A percentile compares a stretch with the other conserved stretches of the same genome.
These are phyloP conservation scores for Mortierella sp. DNA, from an alignment of 371 early-diverging fungal species.

Conservation along the genomic window DNA sequence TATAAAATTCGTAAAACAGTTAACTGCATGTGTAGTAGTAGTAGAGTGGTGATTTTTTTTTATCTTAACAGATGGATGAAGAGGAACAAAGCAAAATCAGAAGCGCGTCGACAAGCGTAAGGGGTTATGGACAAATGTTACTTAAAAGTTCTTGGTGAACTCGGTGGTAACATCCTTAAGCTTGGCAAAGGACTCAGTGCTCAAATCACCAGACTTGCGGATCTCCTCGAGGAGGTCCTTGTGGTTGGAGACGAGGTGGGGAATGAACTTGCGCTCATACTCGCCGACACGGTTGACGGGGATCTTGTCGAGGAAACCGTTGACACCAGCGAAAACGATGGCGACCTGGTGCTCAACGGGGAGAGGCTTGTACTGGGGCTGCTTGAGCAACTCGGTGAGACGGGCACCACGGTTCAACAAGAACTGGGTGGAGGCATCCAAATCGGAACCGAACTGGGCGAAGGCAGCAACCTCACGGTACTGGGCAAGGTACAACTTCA, in stretches of 20 bases:
- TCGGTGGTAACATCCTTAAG: slow-evolving; percentile 83
- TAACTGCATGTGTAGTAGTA: slow-evolving; percentile 8
- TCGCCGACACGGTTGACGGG: slow-evolving; percentile 90
- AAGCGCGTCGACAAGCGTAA: background rate
- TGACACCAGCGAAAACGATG: slow-evolving; percentile 95
- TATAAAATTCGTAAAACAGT: slow-evolving; percentile 10
- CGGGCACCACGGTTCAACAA: slow-evolving; percentile 96
- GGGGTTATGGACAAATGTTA: slow-evolving; percentile 9
- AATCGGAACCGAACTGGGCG: slow-evolving; percentile 98
- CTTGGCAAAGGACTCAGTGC: slow-evolving; percentile 89
- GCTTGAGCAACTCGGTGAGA: slow-evolving; percentile 95
- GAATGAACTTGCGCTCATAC: slow-evolving; percentile 92
- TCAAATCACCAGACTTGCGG: slow-evolving; percentile 89
- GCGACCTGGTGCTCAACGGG: slow-evolving; percentile 95
- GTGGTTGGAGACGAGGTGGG: slow-evolving; percentile 90
- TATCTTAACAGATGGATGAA: background rate
- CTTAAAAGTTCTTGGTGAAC: slow-evolving; percentile 88
- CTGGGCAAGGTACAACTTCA: slow-evolving; percentile 98
- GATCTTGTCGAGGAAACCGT: slow-evolving; percentile 97
- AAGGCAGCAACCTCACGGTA: slow-evolving; percentile 99
- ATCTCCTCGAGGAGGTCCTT: slow-evolving; percentile 88
- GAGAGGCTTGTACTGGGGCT: slow-evolving; percentile 93
- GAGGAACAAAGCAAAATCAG: slow-evolving; percentile 3
- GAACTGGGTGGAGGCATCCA: slow-evolving; percentile 97
- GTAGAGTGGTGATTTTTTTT: slow-evolving; percentile 5